phyloP scores from a whole-genome alignment of 129 eudicot species.

The Pittosporum tobira region DNA sequence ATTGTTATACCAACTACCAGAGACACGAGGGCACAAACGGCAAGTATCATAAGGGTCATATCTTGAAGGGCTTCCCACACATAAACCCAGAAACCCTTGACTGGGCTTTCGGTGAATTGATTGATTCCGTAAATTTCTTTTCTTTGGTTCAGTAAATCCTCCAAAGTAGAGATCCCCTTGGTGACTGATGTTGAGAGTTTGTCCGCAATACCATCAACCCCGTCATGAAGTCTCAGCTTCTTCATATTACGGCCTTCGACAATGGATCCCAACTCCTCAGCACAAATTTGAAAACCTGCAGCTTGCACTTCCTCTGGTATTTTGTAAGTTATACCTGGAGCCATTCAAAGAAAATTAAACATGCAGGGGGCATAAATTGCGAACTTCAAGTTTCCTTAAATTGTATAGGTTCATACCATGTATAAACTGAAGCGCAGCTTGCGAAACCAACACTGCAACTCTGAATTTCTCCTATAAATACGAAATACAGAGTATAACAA shows the following conservation, averaged over 20 bases:
- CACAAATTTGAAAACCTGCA: slow-evolving; percentile 70
- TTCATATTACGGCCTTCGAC: slow-evolving; percentile 67
- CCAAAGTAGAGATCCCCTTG: slow-evolving; percentile 53
- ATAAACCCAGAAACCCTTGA: slow-evolving; percentile 71
- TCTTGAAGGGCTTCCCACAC: slow-evolving; percentile 98
- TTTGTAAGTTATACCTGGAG: slow-evolving; percentile 66
- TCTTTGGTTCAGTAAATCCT: slow-evolving; percentile 40
- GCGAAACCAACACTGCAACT: slow-evolving; percentile 85
- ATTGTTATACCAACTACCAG: slow-evolving; percentile 65
- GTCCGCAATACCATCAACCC: slow-evolving; percentile 63
- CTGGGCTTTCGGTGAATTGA: slow-evolving; percentile 68
- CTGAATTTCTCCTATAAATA: slow-evolving; percentile 73
- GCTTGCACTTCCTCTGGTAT: slow-evolving; percentile 73
- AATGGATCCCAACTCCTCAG: slow-evolving; percentile 84
- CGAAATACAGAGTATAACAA: neutral
- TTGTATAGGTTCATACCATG: slow-evolving; percentile 39
- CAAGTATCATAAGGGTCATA: slow-evolving; percentile 87
- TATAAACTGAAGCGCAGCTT: slow-evolving; percentile 91
- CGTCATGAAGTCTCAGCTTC: slow-evolving; percentile 76
- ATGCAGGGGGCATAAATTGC: neutral
- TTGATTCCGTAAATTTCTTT: slow-evolving; percentile 65
- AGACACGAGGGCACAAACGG: slow-evolving; percentile 72
- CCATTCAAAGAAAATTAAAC: slow-evolving; percentile 9
- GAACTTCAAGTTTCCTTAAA: neutral
- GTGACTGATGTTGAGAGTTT: slow-evolving; percentile 56